phyloP scores from a whole-genome alignment of 208 protist genomes.

The Trypanosoma scelopori region DNA sequence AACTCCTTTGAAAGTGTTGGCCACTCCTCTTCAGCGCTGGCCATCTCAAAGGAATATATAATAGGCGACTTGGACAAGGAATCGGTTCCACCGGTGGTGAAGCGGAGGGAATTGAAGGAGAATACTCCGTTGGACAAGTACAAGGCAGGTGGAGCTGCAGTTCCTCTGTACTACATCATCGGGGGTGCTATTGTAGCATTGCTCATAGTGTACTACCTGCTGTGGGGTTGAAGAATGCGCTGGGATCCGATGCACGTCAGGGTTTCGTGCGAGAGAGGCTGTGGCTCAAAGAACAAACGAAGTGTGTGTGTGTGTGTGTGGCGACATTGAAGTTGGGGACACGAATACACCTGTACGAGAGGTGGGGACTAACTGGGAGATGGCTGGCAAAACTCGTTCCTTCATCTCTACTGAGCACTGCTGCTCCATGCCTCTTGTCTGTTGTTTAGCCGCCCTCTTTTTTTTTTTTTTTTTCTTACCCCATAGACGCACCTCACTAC shows the following conservation, averaged over 20 bases:
- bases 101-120: conserved; percentile 27
- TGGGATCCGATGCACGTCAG: not conserved
- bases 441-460: not conserved
- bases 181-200: conserved; percentile 31
- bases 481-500: no score
- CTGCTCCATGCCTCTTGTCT: not conserved
- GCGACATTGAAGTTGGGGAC: no score
- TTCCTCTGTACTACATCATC: conserved; percentile 50
- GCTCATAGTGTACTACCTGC: conserved; percentile 31
- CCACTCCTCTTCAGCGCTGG: conserved; percentile 63
- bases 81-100: conserved; percentile 46
- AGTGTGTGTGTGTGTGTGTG: no score
- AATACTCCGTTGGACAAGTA: conserved; percentile 57
- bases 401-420: no score
- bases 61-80: conserved; percentile 61
- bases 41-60: conserved; percentile 67
- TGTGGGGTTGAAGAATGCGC: conserved; percentile 1
- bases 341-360: no score
- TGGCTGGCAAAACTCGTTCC: no score
- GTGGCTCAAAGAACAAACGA: no score
- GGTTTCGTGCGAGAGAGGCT: no score
- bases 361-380: no score
- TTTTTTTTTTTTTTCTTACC: not conserved
- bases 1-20: conserved; percentile 85
- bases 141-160: conserved; percentile 53